phyloP scores from a whole-genome alignment of 108 stramenopile species.

The Seminavis robusta region DNA sequence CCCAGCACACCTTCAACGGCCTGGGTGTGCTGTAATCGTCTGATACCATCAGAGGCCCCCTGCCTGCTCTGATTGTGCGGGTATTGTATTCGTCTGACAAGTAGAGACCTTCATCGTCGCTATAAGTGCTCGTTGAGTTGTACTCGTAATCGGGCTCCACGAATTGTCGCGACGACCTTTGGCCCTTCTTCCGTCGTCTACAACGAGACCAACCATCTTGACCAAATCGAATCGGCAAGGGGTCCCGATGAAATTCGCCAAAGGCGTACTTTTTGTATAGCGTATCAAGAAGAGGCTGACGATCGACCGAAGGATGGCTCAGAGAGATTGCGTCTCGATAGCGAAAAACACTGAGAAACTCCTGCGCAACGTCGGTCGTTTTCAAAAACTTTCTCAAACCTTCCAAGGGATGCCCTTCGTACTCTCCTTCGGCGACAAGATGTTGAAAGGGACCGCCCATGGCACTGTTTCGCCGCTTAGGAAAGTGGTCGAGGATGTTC shows the following conservation, averaged over 20 bases:
- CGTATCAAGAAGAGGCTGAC: slow-evolving; percentile 13
- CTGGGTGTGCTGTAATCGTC: slow-evolving; percentile 40
- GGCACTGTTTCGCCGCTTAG: slow-evolving; percentile 4
- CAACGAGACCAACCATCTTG: too few species aligned
- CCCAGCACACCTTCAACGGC: slow-evolving; percentile 18
- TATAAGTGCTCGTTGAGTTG: not conserved
- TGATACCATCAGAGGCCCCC: slow-evolving; percentile 54
- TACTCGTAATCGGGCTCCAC: not conserved
- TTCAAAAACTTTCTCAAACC: slow-evolving; percentile 41
- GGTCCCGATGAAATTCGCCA: slow-evolving; percentile 19
- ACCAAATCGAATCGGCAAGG: too few species aligned
- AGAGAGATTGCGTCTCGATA: slow-evolving; percentile 39
- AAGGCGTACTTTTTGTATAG: slow-evolving; percentile 24
- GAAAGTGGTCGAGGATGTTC: slow-evolving; percentile 47
- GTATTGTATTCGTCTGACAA: too few species aligned
- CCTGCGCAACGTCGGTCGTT: slow-evolving; percentile 13
- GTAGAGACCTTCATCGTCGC: too few species aligned
- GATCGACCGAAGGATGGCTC: slow-evolving; percentile 11
- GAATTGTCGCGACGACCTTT: too few species aligned
- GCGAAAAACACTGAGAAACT: slow-evolving; percentile 17
- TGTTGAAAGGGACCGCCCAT: not conserved
- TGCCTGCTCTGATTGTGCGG: too few species aligned
- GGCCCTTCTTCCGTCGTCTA: too few species aligned
- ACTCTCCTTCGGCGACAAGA: slow-evolving; percentile 25
- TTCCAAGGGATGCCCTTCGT: slow-evolving; percentile 33